Evolutionary conservation across 23 red algal species (phyloP), one percentile per base, ranked within the genome.

Genomic region (Agarophyton chilense): DNA sequence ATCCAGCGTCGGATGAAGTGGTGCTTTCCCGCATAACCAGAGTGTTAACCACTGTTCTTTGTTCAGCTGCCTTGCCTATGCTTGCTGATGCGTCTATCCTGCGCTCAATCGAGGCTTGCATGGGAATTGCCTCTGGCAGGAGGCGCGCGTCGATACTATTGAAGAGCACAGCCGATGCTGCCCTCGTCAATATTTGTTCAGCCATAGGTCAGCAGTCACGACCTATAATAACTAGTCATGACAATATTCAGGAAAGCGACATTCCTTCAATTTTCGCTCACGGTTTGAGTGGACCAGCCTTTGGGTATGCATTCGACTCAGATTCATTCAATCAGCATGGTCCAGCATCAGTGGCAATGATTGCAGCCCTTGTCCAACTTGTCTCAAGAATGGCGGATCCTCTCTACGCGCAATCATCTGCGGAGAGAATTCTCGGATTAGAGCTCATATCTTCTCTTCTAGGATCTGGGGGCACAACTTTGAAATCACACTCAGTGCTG

Each of bases 1-100:
- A 96, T 61, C 82, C 93, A 33, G 77, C 86, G 14, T 70, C 79
- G 4, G 94, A 96, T 82, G 95, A 92, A 56, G 89, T 97, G 21
- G 89, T 94, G 8, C 74, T 98, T 7, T 65, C 90, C 28, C 81
- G 95, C 24, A 91, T 93, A 21, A 78, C 73, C 29, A 38, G 79
- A 84, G 79, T 81, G 34, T 19, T 79, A 42, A 61, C 72, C 42
- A 67, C 81, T 26, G 49, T 84, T 33, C 45, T 70, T 18, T 77
- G 43, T n/a, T 83, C 52, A 12, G 52, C 28, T 34, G 71, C 84
- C 8, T 50, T 63, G 56, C 79, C 53, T 28, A 22, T 68, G 24
- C 44, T 92, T 17, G 60, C 81, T 4, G 84, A 85, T 50, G 74
- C 57, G 12, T 78, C 82, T 16, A 39, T 94, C 36, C 44, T 84